Evolutionary conservation across 768 basidiomycete species (phyloP).

Genomic region (Mrakia frigida): DNA sequence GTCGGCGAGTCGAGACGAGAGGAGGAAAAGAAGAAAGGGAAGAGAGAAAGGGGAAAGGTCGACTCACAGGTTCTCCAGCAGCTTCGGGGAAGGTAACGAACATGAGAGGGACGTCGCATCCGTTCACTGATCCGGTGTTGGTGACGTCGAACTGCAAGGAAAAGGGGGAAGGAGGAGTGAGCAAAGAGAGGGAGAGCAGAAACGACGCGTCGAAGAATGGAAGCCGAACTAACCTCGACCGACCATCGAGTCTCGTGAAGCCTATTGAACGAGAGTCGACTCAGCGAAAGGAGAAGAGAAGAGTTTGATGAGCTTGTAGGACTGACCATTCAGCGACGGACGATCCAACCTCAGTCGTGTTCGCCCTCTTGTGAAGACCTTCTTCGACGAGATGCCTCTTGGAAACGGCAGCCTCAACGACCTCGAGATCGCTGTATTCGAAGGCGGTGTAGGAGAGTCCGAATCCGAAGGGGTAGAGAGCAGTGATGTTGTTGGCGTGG

Average conservation of each 20-base stretch:
- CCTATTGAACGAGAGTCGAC: neutral
- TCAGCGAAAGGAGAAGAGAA: neutral
- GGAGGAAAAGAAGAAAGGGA: neutral
- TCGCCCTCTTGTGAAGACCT: neutral
- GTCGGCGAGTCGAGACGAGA: neutral
- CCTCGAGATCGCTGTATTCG: constrained; percentile 57
- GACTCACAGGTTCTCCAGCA: constrained; percentile 26
- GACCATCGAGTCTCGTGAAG: constrained; percentile 11
- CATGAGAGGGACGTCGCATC: constrained; percentile 53
- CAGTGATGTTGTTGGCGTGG: constrained; percentile 51
- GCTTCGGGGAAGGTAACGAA: constrained; percentile 35
- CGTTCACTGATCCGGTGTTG: constrained; percentile 60
- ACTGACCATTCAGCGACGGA: constrained; percentile 2
- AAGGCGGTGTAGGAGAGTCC: constrained; percentile 83
- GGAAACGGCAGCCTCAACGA: neutral
- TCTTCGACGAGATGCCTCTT: constrained; percentile 13
- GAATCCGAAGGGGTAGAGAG: constrained; percentile 63
- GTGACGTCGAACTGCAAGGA: constrained; percentile 54
- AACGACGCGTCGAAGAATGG: neutral
- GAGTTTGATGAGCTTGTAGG: no score
- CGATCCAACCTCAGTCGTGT: neutral
- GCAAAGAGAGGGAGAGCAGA: neutral
- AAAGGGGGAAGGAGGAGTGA: neutral
- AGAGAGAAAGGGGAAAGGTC: neutral
- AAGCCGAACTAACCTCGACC: neutral